Percentiles rank a stretch among this genome's conserved stretches.
Evolutionary conservation across 2,329 filamentous ascomycete species (phyloP).

Genomic region (Fusarium mundagurra): DNA sequence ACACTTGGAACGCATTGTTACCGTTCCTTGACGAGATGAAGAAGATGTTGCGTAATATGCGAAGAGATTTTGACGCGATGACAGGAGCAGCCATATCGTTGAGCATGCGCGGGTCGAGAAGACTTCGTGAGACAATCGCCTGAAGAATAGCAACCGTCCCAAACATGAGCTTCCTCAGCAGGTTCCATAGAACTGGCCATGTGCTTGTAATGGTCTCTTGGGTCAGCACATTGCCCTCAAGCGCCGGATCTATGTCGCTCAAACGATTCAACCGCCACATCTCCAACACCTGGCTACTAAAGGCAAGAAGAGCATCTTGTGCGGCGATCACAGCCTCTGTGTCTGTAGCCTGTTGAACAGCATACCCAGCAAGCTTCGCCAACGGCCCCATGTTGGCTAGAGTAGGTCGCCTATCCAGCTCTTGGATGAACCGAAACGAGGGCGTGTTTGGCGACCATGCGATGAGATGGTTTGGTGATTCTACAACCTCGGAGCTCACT

Average conservation of each 20-base stretch:
- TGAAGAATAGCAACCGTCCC: conserved; percentile 79
- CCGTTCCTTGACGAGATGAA: conserved; percentile 83
- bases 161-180: conserved; percentile 81
- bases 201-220: conserved; percentile 73
- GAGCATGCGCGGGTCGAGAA: conserved; percentile 61
- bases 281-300: conserved; percentile 71
- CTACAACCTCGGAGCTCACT: conserved; percentile 73
- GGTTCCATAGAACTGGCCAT: conserved; percentile 76
- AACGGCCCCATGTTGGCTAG: conserved; percentile 74
- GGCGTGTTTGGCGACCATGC: conserved; percentile 71
- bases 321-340: conserved; percentile 57
- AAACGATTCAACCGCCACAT: conserved; percentile 81
- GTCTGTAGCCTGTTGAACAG: conserved; percentile 65
- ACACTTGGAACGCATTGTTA: conserved; percentile 80
- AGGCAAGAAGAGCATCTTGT: conserved; percentile 72
- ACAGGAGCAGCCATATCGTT: conserved; percentile 62
- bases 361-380: conserved; percentile 71
- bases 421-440: conserved; percentile 68
- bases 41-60: conserved; percentile 78
- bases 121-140: conserved; percentile 72
- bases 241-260: conserved; percentile 74
- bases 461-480: conserved; percentile 56
- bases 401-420: conserved; percentile 68
- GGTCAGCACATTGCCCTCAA: conserved; percentile 71
- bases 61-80: conserved; percentile 76